These are phyloP conservation scores for Salpingoeca rosetta DNA, from an alignment of 78 protist species.

Conservation along the genomic window DNA sequence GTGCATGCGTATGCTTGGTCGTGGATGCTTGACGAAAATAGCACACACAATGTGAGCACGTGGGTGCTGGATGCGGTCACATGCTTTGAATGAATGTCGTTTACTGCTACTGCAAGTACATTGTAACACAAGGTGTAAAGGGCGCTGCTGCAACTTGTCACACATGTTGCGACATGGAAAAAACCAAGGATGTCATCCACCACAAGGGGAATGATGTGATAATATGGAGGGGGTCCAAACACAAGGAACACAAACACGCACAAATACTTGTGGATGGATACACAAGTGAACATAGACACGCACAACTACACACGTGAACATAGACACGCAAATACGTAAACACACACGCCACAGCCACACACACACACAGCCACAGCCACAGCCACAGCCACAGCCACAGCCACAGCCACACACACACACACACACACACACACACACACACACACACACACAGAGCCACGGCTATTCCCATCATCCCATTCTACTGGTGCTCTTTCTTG, in stretches of 20 bases:
- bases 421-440: too few species aligned
- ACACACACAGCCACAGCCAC: slow-evolving; percentile 9
- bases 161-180: background rate
- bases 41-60: too few species aligned
- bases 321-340: too few species aligned
- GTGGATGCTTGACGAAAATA: too few species aligned
- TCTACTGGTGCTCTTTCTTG: too few species aligned
- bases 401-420: too few species aligned
- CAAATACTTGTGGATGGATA: background rate
- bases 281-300: background rate
- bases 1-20: too few species aligned
- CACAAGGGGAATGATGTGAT: background rate
- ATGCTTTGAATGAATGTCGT: background rate
- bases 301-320: background rate
- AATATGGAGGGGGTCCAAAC: background rate
- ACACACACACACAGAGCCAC: too few species aligned
- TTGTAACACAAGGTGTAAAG: background rate
- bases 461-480: too few species aligned
- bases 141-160: background rate
- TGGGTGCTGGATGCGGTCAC: background rate
- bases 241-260: background rate
- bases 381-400: too few species aligned
- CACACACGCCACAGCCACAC: too few species aligned
- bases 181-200: background rate
- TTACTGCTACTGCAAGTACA: background rate